phyloP scores from a whole-genome alignment of 148 eudicot genomes.

The Simmondsia chinensis region DNA sequence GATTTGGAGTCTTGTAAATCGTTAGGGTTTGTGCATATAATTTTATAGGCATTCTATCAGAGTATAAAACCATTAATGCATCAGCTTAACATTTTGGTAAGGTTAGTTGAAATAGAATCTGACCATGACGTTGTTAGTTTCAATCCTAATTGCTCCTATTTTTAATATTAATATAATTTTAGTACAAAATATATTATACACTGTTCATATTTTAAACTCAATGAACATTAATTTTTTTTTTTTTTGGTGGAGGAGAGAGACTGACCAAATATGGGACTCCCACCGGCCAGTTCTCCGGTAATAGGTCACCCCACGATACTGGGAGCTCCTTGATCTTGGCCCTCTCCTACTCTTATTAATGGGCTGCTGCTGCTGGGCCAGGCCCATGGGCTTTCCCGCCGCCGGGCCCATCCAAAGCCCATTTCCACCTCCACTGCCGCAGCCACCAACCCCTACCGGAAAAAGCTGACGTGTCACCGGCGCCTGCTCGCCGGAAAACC shows the following conservation, averaged over 20 bases:
- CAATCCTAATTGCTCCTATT: too few species aligned
- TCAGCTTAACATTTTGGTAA: too few species aligned
- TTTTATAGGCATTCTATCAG: too few species aligned
- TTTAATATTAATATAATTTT: too few species aligned
- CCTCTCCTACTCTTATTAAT: slow-evolving; percentile 84
- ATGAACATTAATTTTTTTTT: too few species aligned
- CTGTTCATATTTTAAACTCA: too few species aligned
- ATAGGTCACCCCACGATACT: slow-evolving; percentile 85
- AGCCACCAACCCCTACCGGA: slow-evolving; percentile 31
- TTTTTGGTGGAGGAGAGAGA: background rate
- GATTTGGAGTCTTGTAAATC: too few species aligned
- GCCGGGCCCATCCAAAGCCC: slow-evolving; percentile 5
- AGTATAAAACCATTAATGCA: too few species aligned
- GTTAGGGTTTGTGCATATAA: too few species aligned
- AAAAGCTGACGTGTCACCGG: slow-evolving; percentile 88
- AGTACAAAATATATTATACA: too few species aligned
- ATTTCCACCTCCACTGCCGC: background rate
- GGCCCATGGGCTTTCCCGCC: slow-evolving; percentile 9
- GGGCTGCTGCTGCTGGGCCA: slow-evolving; percentile 52
- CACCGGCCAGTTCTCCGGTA: slow-evolving; percentile 97
- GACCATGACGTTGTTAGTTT: too few species aligned
- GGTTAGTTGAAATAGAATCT: too few species aligned
- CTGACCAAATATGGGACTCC: slow-evolving; percentile 95
- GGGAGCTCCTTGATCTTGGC: slow-evolving; percentile 89
- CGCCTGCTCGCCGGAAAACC: slow-evolving; percentile 14